Conservation (phyloP, 768 basidiomycete genomes). For the Lactarius sanguifluus region DNA sequence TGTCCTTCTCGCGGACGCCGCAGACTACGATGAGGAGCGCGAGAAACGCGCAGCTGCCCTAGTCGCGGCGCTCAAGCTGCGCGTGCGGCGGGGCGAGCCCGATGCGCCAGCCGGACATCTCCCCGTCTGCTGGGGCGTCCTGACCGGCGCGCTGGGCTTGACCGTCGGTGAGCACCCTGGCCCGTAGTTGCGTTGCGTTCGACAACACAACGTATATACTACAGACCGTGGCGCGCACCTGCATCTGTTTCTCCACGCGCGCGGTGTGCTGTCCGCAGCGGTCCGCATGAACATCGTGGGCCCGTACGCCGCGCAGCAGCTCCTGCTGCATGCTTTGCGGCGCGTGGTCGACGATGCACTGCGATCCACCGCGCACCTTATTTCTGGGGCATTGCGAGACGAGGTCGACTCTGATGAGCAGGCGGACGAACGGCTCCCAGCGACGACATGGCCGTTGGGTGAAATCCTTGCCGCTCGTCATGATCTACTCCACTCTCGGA, state of each 20-base stretch:
- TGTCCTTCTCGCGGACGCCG: constrained; percentile 29
- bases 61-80: constrained; percentile 67
- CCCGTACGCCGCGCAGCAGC: constrained; percentile 88
- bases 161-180: constrained; percentile 53
- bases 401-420: constrained; percentile 37
- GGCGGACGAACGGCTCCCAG: constrained; percentile 44
- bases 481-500: constrained; percentile 92
- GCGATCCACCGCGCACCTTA: neutral
- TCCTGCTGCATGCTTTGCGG: constrained; percentile 72
- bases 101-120: constrained; percentile 72
- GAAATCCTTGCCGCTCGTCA: constrained; percentile 90
- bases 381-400: constrained; percentile 28
- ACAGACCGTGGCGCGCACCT: constrained; percentile 82
- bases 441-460: constrained; percentile 94
- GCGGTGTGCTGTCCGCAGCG: constrained; percentile 86
- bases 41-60: constrained; percentile 38
- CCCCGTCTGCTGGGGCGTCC: constrained; percentile 86
- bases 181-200: too few relatives aligned
- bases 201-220: neutral
- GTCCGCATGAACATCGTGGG: constrained; percentile 91
- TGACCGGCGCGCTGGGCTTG: constrained; percentile 75
- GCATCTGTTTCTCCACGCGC: constrained; percentile 89
- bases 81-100: constrained; percentile 56
- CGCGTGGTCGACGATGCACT: constrained; percentile 62
- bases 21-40: constrained; percentile 34